Conservation (phyloP, 805 yeast genomes). For the Metschnikowia peoriensis region DNA sequence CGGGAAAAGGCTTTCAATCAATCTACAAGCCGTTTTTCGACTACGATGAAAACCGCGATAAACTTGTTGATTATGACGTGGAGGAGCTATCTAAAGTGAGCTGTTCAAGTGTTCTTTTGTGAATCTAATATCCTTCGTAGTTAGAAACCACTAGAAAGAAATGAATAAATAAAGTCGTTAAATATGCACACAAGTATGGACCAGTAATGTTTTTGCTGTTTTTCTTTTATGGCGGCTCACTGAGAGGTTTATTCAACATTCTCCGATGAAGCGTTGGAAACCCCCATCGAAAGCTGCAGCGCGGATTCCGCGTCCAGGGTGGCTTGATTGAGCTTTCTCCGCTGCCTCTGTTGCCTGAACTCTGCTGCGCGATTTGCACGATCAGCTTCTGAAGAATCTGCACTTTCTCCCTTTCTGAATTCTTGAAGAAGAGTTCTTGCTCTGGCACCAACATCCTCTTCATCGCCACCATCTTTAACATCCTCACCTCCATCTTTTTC, state of each 20-base stretch:
- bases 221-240: no score
- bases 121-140: background rate
- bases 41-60: slow-evolving; percentile 23
- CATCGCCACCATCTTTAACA: slow-evolving; percentile 14
- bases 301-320: background rate
- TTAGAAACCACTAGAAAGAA: no score
- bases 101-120: slow-evolving; percentile 2
- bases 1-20: slow-evolving; percentile 40
- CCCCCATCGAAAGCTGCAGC: background rate
- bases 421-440: slow-evolving; percentile 66
- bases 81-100: slow-evolving; percentile 21
- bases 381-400: slow-evolving; percentile 13
- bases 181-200: no score
- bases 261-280: background rate
- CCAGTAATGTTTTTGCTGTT: no score
- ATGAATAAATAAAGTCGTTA: no score
- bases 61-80: slow-evolving; percentile 36
- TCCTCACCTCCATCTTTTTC: slow-evolving; percentile 2
- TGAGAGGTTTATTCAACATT: background rate
- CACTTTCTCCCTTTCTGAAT: slow-evolving; percentile 41
- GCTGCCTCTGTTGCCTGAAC: slow-evolving; percentile 17
- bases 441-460: slow-evolving; percentile 51
- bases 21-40: slow-evolving; percentile 37
- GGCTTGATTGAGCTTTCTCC: slow-evolving; percentile 13
- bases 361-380: slow-evolving; percentile 15